Evolutionary conservation across 495 filamentous ascomycete genomes (phyloP), one percentile per base, ranked within the genome.

Genomic region (Cercophora sp.): DNA sequence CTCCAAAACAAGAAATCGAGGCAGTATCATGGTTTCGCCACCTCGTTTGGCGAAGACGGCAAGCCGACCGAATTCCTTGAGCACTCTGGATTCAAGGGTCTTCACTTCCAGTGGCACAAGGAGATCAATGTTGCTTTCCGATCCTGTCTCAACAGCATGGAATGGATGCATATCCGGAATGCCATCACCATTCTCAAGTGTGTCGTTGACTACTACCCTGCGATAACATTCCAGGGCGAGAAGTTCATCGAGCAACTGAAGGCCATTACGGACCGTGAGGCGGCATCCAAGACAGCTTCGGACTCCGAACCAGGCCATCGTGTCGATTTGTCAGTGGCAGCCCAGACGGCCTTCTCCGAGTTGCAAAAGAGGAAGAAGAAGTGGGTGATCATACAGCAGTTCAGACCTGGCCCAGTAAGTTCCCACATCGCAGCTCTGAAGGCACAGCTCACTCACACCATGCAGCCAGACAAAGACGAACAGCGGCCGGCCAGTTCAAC

Each of bases 81-180:
- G 40, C 92, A 85, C 65, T 89, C 95, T 59, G 84, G 89, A 25
- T 99, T 89, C 73, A 82, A 89, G 18, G 84, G 87, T 54, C 70
- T 94, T 8, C 75, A 96, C 15, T 89, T 86, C 74, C 87, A 87
- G 57, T 99, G 91, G 91, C 94, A 99, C 68, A 81, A 84, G 34
- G 76, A 84, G 23, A 70, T 99, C 25, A 82, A 83, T 59, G 75
- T 68, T 15, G 88, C 91, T 2, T 67, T 99, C 36, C 88, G 88
- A 59, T 77, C 73, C 16, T 96, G 91, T 66, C 76, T 97, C 22
- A 78, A 79, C 13, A 81, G 83, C 10, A 83, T 78, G 54, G 91
- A 99, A 64, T 99, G 93, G 78, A 97, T 96, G 90, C 91, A 96
- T 65, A 96, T 97, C 63, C 82, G 89, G 10, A 99, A 99, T 63